Evolutionary conservation across 148 eudicot species (phyloP).

Genomic region (Chenopodium quinoa): DNA sequence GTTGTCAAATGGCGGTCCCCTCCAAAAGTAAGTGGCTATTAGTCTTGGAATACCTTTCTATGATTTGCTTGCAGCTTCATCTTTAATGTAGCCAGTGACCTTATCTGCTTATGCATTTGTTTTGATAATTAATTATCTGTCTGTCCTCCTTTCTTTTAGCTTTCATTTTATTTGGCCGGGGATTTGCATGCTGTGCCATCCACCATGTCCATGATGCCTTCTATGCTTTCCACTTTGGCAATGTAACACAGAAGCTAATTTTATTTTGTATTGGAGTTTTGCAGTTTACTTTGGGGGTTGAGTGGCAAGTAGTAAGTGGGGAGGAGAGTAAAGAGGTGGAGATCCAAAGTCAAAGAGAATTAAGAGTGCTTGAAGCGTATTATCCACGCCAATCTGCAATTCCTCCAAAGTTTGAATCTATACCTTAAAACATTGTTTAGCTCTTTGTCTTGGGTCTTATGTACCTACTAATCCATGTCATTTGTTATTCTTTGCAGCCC

Average conservation of each 20-base stretch:
- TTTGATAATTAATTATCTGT: not conserved
- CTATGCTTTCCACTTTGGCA: not conserved
- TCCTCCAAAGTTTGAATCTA: constrained; percentile 59
- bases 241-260: constrained; percentile 2
- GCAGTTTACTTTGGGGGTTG: constrained; percentile 54
- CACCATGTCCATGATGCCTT: too few relatives aligned
- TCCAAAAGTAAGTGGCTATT: constrained; percentile 50
- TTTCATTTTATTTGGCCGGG: not conserved
- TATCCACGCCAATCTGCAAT: constrained; percentile 80
- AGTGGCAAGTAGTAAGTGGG: constrained; percentile 77
- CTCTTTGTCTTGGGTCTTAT: not conserved
- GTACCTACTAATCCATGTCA: not conserved
- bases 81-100: not conserved
- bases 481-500: constrained; percentile 47
- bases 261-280: constrained; percentile 15
- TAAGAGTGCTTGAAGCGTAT: constrained; percentile 74
- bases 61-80: constrained; percentile 2
- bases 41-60: not conserved
- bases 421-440: not conserved
- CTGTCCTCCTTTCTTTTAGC: not conserved
- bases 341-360: constrained; percentile 51
- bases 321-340: constrained; percentile 69
- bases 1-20: constrained; percentile 64
- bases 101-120: not conserved
- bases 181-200: too few relatives aligned